These are phyloP conservation scores for Phytophthora vignae DNA, from an alignment of 352 stramenopile genomes.

Conservation along the genomic window DNA sequence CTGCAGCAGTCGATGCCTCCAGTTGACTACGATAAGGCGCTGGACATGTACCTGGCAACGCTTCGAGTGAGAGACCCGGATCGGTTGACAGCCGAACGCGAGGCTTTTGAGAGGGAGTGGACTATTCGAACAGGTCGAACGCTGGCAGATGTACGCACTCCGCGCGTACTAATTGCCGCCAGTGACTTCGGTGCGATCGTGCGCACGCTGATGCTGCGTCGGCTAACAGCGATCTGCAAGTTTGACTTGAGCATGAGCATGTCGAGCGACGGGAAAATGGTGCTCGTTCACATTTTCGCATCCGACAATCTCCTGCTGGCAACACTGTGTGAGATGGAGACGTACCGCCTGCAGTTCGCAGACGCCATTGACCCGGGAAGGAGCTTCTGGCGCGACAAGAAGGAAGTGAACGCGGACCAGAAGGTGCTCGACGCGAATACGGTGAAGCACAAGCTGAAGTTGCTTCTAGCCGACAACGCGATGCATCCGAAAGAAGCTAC, in stretches of 20 bases:
- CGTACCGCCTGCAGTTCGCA: constrained; percentile 62
- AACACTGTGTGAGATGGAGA: constrained; percentile 55
- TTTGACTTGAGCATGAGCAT: constrained; percentile 69
- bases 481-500: constrained; percentile 52
- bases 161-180: constrained; percentile 15
- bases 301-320: constrained; percentile 73
- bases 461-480: constrained; percentile 41
- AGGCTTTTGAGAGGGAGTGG: constrained; percentile 48
- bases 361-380: constrained; percentile 66
- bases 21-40: constrained; percentile 26
- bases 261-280: constrained; percentile 49
- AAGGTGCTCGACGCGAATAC: constrained; percentile 56
- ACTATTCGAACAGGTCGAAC: constrained; percentile 20
- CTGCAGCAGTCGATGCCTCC: constrained; percentile 11
- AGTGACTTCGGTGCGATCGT: constrained; percentile 67
- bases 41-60: constrained; percentile 23
- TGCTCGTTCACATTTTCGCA: constrained; percentile 62
- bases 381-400: constrained; percentile 52
- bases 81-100: constrained; percentile 14
- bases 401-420: constrained; percentile 56
- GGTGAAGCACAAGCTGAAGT: constrained; percentile 64
- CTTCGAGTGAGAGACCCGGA: constrained; percentile 18
- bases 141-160: constrained; percentile 19
- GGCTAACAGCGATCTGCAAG: constrained; percentile 56
- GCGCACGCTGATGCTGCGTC: constrained; percentile 60